phyloP scores from a whole-genome alignment of 805 yeast species.

The Metschnikowia gruessii region DNA sequence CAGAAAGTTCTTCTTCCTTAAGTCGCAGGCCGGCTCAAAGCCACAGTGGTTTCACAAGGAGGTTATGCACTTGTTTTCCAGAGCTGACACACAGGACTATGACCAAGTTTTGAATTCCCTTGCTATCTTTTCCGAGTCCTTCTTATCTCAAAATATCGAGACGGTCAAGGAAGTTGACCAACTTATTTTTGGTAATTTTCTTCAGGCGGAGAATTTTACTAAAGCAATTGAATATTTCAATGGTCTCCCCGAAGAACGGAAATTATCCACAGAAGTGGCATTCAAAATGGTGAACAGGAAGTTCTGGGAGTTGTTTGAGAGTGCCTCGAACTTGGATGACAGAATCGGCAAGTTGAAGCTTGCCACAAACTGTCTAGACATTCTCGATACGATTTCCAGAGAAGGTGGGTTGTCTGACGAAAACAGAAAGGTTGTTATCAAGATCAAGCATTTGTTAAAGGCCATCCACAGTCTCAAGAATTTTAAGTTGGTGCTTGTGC shows the following conservation, averaged over 20 bases:
- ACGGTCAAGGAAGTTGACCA: slow-evolving; percentile 17
- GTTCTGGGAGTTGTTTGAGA: slow-evolving; percentile 35
- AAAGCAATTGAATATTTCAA: slow-evolving; percentile 20
- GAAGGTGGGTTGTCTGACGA: background rate
- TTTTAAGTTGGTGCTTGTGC: slow-evolving; percentile 27
- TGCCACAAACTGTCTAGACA: slow-evolving; percentile 25
- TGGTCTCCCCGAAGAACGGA: slow-evolving; percentile 15
- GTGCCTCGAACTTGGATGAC: slow-evolving; percentile 34
- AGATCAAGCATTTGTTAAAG: slow-evolving; percentile 35
- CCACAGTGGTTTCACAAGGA: slow-evolving; percentile 24
- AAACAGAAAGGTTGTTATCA: slow-evolving; percentile 14
- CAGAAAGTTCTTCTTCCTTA: slow-evolving; percentile 27
- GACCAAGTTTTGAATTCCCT: slow-evolving; percentile 21
- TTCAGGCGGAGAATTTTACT: slow-evolving; percentile 28
- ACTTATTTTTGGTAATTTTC: slow-evolving; percentile 29
- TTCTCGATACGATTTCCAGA: slow-evolving; percentile 22
- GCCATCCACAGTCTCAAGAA: slow-evolving; percentile 36
- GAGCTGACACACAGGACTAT: slow-evolving; percentile 25
- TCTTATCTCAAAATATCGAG: slow-evolving; percentile 16
- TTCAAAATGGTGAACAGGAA: slow-evolving; percentile 19
- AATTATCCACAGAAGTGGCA: slow-evolving; percentile 12
- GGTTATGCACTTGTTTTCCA: slow-evolving; percentile 24
- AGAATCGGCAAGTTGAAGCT: slow-evolving; percentile 28
- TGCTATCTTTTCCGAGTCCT: slow-evolving; percentile 22
- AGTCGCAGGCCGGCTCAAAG: slow-evolving; percentile 15